Percentiles rank a stretch among this genome's conserved stretches.
Conservation (phyloP, 345 rosid genomes). For the Acer negundo region DNA sequence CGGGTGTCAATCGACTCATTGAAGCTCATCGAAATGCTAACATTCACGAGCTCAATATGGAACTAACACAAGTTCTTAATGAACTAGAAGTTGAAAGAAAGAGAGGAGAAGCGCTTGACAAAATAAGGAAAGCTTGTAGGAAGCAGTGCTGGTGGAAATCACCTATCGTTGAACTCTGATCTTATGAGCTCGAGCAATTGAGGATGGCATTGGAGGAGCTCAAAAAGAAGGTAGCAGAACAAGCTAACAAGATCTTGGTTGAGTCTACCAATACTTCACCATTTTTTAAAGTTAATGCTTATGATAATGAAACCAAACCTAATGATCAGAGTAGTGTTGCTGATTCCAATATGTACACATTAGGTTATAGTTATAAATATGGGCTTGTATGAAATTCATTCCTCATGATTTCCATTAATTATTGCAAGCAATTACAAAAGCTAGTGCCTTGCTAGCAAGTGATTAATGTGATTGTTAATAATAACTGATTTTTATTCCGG, state of each 20-base stretch:
- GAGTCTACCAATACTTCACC: constrained; percentile 21
- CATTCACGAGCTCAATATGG: constrained; percentile 29
- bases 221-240: constrained; percentile 23
- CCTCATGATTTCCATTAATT: too few species aligned
- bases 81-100: constrained; percentile 37
- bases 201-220: constrained; percentile 31
- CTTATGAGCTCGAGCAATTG: constrained; percentile 27
- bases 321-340: constrained; percentile 1
- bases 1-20: background rate
- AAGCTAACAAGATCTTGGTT: constrained; percentile 18
- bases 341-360: background rate
- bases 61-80: constrained; percentile 21
- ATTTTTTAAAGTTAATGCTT: constrained; percentile 3
- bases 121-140: constrained; percentile 15
- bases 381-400: too few species aligned
- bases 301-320: constrained; percentile 16
- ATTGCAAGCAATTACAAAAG: too few species aligned
- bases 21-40: constrained; percentile 40
- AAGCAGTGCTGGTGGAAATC: constrained; percentile 34
- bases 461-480: too few species aligned
- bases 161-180: constrained; percentile 27
- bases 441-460: too few species aligned
- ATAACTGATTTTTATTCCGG: too few species aligned
- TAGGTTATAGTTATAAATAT: background rate
- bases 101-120: constrained; percentile 24